Evolutionary conservation across 305 asterid genomes (phyloP).

Genomic region (Fraxinus platypoda): DNA sequence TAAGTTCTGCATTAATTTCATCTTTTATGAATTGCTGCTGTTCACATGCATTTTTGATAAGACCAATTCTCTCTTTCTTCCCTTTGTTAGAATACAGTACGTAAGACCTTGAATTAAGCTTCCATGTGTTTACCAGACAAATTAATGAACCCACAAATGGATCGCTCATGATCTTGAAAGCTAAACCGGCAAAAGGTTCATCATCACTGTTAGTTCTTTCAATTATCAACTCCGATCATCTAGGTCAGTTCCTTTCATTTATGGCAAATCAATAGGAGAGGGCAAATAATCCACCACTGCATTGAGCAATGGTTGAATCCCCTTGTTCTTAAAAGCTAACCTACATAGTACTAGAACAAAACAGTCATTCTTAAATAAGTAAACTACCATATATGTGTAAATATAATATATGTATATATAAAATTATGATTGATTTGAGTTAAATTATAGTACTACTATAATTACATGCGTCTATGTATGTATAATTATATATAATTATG

Average conservation of each 20-base stretch:
- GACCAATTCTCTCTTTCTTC: slow-evolving; percentile 59
- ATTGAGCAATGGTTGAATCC: slow-evolving; percentile 88
- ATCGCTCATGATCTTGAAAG: slow-evolving; percentile 95
- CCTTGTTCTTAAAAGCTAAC: slow-evolving; percentile 92
- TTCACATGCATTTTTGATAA: too few relatives aligned
- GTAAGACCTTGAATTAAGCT: slow-evolving; percentile 80
- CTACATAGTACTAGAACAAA: slow-evolving; percentile 94
- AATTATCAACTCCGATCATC: slow-evolving; percentile 61
- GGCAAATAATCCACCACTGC: slow-evolving; percentile 93
- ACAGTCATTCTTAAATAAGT: background rate
- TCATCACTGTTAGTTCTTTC: slow-evolving; percentile 57
- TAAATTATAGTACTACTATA: too few relatives aligned
- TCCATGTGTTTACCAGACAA: slow-evolving; percentile 84
- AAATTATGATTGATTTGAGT: too few relatives aligned
- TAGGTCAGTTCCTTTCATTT: slow-evolving; percentile 89
- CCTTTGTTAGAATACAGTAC: slow-evolving; percentile 87
- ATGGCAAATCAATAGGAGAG: slow-evolving; percentile 82
- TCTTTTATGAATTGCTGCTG: too few relatives aligned
- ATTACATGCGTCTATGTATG: too few relatives aligned
- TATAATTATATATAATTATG: too few relatives aligned
- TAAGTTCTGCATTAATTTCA: too few relatives aligned
- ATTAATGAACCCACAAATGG: slow-evolving; percentile 88
- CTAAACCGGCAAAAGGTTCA: slow-evolving; percentile 88
- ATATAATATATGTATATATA: too few relatives aligned
- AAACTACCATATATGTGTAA: too few relatives aligned